Evolutionary conservation across 768 basidiomycete genomes (phyloP), one percentile per base, ranked within the genome.

Genomic region (Boletus reticulatus): DNA sequence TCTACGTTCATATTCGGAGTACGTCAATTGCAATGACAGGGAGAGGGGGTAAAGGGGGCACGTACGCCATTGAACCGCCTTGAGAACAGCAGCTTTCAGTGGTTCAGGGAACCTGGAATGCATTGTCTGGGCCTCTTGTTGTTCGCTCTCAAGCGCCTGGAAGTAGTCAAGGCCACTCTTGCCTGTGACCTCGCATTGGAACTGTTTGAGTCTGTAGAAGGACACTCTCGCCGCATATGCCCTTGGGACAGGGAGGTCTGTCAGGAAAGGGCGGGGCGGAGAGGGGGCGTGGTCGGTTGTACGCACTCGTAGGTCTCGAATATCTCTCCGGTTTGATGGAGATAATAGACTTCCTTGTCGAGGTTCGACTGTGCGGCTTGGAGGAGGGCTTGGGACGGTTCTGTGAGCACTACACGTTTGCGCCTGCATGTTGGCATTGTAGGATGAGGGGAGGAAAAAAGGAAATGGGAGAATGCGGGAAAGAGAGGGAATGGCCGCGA

Each of bases 141-240:
- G 84, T 73, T 99, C 97, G 55, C 92, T 94, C 63, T 92, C 87
- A 43, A 95, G 79, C 22, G 97, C 97, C 67, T 93, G 86, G 72
- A 95, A 97, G 75, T 94, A 99, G 77, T 92, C 89, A 51, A 98
- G 81, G 52, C 88, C 87, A 62, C 91, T 89, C 77, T 94, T 96
- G 73, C 95, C 94, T 34, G 92, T 94, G 66, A 95, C 92, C 76
- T 98, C 96, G 71, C 96, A 98, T 68, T 96, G 93, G 74, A 98
- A 98, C 67, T 94, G 88, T 67, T 92, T 94, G 56, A 92, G 82
- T 52, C 86, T 83, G 77, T 97, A 97, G 79, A 97, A 98, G 57
- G 91, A 88, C 83, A 96, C 90, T 65, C 96, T 88, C 34, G 91
- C 84, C 43, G 89, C 84, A 77, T 96, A 98, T 22, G 92, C 85